Evolutionary conservation across 371 early-diverging fungal genomes (phyloP).

Genomic region (Apophysomyces trapeziformis): DNA sequence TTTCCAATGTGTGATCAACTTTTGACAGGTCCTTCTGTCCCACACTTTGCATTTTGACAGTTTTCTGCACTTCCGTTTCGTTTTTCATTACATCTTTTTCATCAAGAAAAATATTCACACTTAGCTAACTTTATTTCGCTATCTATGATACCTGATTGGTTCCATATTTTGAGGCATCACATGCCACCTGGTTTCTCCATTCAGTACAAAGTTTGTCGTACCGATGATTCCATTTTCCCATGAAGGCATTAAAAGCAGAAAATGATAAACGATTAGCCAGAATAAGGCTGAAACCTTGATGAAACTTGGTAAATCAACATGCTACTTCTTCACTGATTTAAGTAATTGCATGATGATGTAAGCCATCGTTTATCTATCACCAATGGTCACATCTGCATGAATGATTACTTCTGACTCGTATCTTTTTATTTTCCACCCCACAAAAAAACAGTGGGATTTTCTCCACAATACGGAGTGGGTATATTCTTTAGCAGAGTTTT

Average conservation of each 20-base stretch:
- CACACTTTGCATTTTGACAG: conserved; percentile 8
- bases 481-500: not conserved
- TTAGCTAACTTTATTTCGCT: conserved; percentile 1
- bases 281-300: conserved; percentile 7
- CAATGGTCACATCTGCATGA: not conserved
- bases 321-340: not conserved
- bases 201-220: conserved; percentile 1
- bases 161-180: conserved; percentile 10
- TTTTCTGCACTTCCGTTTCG: not conserved
- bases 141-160: conserved; percentile 5
- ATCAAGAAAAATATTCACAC: not conserved
- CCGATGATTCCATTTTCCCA: conserved; percentile 7
- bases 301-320: conserved; percentile 3
- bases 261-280: conserved; percentile 12
- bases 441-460: not conserved
- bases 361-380: not conserved
- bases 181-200: not conserved
- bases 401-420: not conserved
- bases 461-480: not conserved
- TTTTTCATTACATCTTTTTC: not conserved
- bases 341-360: not conserved
- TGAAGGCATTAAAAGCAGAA: not conserved
- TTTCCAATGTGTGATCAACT: conserved; percentile 6
- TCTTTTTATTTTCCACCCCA: not conserved
- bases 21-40: conserved; percentile 2